These are phyloP conservation scores for Alectoria sarmentosa DNA, from an alignment of 495 filamentous ascomycete genomes.

Conservation along the genomic window DNA sequence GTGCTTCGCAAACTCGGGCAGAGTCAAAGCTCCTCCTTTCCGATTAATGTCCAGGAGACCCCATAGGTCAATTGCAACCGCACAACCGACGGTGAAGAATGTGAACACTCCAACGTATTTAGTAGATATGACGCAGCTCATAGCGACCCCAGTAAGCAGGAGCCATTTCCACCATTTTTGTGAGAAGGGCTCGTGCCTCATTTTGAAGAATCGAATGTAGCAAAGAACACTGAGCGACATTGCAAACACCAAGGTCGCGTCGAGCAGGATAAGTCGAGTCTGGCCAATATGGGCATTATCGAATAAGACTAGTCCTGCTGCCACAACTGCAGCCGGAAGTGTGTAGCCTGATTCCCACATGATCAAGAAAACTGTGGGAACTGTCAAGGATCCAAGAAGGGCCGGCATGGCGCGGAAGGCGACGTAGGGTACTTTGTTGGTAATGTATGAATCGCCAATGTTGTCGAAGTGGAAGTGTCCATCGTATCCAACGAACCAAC, in stretches of 20 bases:
- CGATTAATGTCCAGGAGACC: conserved; percentile 84
- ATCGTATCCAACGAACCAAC: conserved; percentile 93
- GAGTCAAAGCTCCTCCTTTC: conserved; percentile 63
- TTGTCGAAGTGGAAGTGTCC: conserved; percentile 98
- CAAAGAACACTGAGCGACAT: conserved; percentile 91
- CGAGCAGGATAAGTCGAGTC: conserved; percentile 89
- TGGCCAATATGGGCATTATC: conserved; percentile 99
- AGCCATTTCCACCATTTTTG: conserved; percentile 99
- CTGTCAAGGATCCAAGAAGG: conserved; percentile 81
- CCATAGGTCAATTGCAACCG: conserved; percentile 92
- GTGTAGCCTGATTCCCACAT: conserved; percentile 99
- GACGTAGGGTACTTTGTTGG: conserved; percentile 94
- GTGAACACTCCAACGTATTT: conserved; percentile 97
- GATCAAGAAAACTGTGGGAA: conserved; percentile 89
- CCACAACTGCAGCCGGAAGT: conserved; percentile 81
- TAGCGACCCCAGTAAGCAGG: conserved; percentile 81
- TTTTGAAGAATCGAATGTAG: conserved; percentile 97
- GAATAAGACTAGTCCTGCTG: conserved; percentile 81
- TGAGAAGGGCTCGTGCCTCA: conserved; percentile 79
- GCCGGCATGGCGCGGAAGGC: conserved; percentile 93
- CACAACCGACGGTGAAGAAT: conserved; percentile 93
- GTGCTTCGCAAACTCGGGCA: conserved; percentile 80
- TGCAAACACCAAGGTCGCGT: conserved; percentile 86
- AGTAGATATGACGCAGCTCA: conserved; percentile 96
- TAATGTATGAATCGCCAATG: conserved; percentile 97